A percentile compares a stretch with the other conserved stretches of the same genome.
Conservation (phyloP, 495 filamentous ascomycete species). For the Aspergillus avenaceus region DNA sequence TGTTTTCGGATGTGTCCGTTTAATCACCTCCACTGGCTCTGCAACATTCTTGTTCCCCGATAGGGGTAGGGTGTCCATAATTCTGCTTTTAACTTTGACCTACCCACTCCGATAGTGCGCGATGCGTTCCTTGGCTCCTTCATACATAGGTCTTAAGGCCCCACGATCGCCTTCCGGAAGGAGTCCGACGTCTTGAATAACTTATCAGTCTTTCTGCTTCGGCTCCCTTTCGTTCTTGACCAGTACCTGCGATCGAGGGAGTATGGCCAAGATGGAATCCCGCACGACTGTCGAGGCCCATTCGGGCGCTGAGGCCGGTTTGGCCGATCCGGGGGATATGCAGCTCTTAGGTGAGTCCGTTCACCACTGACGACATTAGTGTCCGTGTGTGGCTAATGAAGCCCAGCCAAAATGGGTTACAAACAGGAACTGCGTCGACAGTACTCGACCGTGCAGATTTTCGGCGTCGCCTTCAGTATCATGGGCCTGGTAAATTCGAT, state of each 20-base stretch:
- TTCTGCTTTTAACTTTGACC: background rate
- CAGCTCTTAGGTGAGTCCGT: slow-evolving; percentile 29
- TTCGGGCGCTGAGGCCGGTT: background rate
- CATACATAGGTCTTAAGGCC: background rate
- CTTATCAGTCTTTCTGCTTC: background rate
- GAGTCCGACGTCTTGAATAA: background rate
- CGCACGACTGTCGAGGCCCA: background rate
- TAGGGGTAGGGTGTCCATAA: background rate
- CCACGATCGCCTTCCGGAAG: background rate
- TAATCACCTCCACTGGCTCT: background rate
- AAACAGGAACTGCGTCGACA: slow-evolving; percentile 66
- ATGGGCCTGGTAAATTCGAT: slow-evolving; percentile 72
- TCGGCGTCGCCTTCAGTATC: slow-evolving; percentile 69
- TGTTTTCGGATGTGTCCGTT: background rate
- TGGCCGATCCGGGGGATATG: slow-evolving; percentile 22
- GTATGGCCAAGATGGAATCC: background rate
- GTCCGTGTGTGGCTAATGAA: background rate
- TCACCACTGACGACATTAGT: no score
- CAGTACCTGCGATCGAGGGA: background rate
- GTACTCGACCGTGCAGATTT: slow-evolving; percentile 63
- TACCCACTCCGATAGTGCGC: background rate
- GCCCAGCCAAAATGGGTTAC: slow-evolving; percentile 53
- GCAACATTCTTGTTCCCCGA: background rate
- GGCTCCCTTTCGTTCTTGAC: background rate
- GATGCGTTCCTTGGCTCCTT: background rate